Conservation (phyloP, 2,329 filamentous ascomycete genomes). For the Colletotrichum sojae region DNA sequence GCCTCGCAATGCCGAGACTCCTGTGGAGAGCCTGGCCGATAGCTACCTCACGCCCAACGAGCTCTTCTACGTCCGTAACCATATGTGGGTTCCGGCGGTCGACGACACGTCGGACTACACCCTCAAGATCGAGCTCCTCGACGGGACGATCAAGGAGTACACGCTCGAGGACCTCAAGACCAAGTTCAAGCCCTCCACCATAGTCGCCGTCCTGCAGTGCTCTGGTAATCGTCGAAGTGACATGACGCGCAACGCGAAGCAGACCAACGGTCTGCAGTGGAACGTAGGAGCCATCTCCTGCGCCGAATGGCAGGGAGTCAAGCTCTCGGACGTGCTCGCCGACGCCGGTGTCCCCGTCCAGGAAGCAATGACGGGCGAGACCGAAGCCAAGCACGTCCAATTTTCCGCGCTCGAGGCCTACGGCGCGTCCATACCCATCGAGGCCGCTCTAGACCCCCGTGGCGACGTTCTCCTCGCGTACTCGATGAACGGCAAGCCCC, state of each 20-base stretch:
- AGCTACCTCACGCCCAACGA: slow-evolving; percentile 68
- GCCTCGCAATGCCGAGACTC: slow-evolving; percentile 75
- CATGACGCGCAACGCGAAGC: slow-evolving; percentile 66
- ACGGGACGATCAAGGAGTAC: slow-evolving; percentile 67
- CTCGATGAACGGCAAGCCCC: slow-evolving; percentile 74
- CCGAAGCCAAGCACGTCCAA: slow-evolving; percentile 66
- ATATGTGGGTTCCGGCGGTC: slow-evolving; percentile 73
- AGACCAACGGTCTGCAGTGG: slow-evolving; percentile 73
- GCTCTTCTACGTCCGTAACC: slow-evolving; percentile 61
- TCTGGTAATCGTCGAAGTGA: slow-evolving; percentile 72
- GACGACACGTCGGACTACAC: slow-evolving; percentile 57
- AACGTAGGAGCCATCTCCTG: slow-evolving; percentile 72
- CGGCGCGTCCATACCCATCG: slow-evolving; percentile 72
- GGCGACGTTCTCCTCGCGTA: slow-evolving; percentile 78
- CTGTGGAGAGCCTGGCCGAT: slow-evolving; percentile 60
- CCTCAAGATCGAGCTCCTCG: slow-evolving; percentile 68
- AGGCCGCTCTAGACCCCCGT: slow-evolving; percentile 69
- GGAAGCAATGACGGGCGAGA: slow-evolving; percentile 52
- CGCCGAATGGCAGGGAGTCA: slow-evolving; percentile 71
- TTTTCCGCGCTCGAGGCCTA: slow-evolving; percentile 74
- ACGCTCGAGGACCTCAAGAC: slow-evolving; percentile 67
- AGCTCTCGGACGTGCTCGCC: slow-evolving; percentile 67
- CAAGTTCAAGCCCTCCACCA: slow-evolving; percentile 63
- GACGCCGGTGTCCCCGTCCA: slow-evolving; percentile 67
- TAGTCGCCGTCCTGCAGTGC: slow-evolving; percentile 72